phyloP scores from a whole-genome alignment of 2,329 filamentous ascomycete genomes.

The Pseudogymnoascus pannorum region DNA sequence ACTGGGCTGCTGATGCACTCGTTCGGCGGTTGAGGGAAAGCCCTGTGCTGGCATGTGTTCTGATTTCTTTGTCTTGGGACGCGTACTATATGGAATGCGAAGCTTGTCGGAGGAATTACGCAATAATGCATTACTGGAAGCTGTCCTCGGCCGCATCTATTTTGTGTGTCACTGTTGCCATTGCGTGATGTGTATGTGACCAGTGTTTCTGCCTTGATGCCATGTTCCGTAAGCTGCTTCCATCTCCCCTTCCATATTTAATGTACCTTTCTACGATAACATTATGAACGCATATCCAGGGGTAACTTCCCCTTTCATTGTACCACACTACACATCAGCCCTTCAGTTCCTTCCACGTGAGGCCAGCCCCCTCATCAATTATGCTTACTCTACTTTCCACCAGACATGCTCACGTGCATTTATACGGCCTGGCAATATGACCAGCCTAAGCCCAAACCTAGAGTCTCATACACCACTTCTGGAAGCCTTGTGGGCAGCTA shows the following conservation, averaged over 20 bases:
- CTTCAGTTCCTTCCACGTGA: conserved; percentile 1
- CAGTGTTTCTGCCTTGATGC: not conserved
- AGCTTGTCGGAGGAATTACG: conserved; percentile 8
- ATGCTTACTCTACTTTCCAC: conserved; percentile 1
- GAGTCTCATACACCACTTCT: not conserved
- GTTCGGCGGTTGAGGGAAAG: conserved; percentile 71
- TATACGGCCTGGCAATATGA: not conserved
- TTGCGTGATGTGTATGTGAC: conserved; percentile 6
- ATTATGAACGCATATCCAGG: not conserved
- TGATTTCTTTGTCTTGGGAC: conserved; percentile 9
- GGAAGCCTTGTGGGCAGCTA: not conserved
- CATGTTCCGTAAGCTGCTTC: not conserved
- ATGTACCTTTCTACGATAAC: not conserved
- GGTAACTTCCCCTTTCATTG: not conserved
- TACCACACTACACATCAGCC: not conserved
- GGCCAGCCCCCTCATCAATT: not conserved
- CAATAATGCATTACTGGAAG: conserved; percentile 9
- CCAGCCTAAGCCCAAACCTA: not conserved
- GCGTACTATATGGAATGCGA: conserved; percentile 9
- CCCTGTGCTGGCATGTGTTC: conserved; percentile 63
- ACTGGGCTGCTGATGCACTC: conserved; percentile 52
- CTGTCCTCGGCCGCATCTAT: conserved; percentile 8
- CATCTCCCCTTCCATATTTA: not conserved
- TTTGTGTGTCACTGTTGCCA: not conserved
- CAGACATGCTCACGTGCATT: not conserved